Evolutionary conservation across 495 filamentous ascomycete species (phyloP).

Genomic region (Tuber melanosporum): DNA sequence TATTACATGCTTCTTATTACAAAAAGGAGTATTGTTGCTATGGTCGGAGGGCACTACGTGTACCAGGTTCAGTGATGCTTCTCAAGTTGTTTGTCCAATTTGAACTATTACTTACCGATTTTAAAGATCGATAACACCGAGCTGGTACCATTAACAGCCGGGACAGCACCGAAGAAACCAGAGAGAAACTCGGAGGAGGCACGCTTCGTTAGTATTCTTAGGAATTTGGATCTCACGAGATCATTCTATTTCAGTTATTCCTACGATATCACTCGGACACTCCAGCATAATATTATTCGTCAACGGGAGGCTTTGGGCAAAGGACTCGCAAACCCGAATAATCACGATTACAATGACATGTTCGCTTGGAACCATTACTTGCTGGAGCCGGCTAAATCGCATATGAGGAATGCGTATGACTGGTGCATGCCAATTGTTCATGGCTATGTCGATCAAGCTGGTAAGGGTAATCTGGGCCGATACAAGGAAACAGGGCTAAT

Average conservation of each 20-base stretch:
- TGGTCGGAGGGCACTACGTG: slow-evolving; percentile 91
- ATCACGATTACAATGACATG: slow-evolving; percentile 79
- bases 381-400: slow-evolving; percentile 63
- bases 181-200: slow-evolving; percentile 83
- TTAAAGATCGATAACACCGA: slow-evolving; percentile 77
- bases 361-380: slow-evolving; percentile 96
- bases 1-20: slow-evolving; percentile 97
- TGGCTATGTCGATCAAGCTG: slow-evolving; percentile 86
- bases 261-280: slow-evolving; percentile 86
- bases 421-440: slow-evolving; percentile 97
- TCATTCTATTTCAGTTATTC: slow-evolving; percentile 99
- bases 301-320: slow-evolving; percentile 63
- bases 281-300: slow-evolving; percentile 85
- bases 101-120: background rate
- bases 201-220: slow-evolving; percentile 78
- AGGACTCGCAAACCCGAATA: slow-evolving; percentile 53
- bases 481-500: slow-evolving; percentile 13
- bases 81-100: slow-evolving; percentile 3
- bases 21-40: slow-evolving; percentile 88
- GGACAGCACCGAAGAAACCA: slow-evolving; percentile 56
- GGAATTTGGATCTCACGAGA: slow-evolving; percentile 78
- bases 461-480: slow-evolving; percentile 43
- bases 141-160: slow-evolving; percentile 70
- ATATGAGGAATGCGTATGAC: slow-evolving; percentile 73
- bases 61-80: slow-evolving; percentile 54